Percentiles rank a stretch among this genome's conserved stretches.
phyloP scores from a whole-genome alignment of 495 filamentous ascomycete genomes.

The Lophiotrema nucula region DNA sequence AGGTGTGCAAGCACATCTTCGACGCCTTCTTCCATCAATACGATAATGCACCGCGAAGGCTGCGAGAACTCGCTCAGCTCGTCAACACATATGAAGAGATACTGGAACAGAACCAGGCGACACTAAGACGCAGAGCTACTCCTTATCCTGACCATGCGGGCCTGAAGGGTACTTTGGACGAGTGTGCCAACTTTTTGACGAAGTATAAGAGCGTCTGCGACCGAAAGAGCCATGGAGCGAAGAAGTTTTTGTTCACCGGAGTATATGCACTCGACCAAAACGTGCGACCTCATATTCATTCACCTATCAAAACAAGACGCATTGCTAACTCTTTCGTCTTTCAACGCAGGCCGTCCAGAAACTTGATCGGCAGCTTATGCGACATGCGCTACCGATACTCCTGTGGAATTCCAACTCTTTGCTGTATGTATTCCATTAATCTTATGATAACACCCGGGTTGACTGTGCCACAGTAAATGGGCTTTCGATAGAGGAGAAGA shows the following conservation, averaged over 20 bases:
- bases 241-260: neutral
- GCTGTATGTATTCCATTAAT: neutral
- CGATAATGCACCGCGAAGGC: conserved; percentile 16
- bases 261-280: neutral
- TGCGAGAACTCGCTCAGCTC: conserved; percentile 11
- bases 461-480: neutral
- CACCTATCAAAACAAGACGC: too few relatives aligned
- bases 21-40: conserved; percentile 24
- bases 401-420: conserved; percentile 6
- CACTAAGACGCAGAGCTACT: neutral
- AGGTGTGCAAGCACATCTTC: neutral
- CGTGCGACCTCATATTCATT: too few relatives aligned
- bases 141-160: conserved; percentile 6
- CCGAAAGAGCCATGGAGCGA: conserved; percentile 6
- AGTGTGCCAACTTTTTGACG: neutral
- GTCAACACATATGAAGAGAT: conserved; percentile 5
- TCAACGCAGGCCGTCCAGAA: neutral
- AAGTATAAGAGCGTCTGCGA: conserved; percentile 6
- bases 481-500: conserved; percentile 1
- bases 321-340: too few relatives aligned
- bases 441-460: too few relatives aligned
- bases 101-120: conserved; percentile 6
- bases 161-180: conserved; percentile 6
- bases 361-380: conserved; percentile 7
- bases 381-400: conserved; percentile 1